Evolutionary conservation across 1,139 yeast genomes (phyloP).

Genomic region (Lodderomyces elongisporus): DNA sequence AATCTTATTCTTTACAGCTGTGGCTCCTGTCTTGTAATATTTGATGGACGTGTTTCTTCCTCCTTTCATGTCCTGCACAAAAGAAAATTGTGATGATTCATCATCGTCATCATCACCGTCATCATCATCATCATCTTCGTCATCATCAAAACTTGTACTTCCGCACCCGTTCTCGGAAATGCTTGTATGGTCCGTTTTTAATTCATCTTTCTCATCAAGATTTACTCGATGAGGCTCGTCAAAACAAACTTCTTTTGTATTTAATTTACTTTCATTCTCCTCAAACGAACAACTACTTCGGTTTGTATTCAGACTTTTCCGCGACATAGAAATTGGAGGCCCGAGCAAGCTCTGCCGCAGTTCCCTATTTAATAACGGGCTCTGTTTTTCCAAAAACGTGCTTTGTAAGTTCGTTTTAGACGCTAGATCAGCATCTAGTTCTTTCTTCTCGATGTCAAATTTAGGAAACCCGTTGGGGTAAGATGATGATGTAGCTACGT

Average conservation of each 20-base stretch:
- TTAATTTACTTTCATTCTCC: constrained; percentile 14
- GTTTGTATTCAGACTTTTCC: too few relatives aligned
- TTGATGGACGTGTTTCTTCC: constrained; percentile 62
- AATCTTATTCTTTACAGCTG: constrained; percentile 1
- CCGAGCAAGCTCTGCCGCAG: too few relatives aligned
- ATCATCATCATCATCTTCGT: constrained; percentile 13
- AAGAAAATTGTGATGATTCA: constrained; percentile 50
- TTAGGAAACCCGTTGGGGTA: too few relatives aligned
- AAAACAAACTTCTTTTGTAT: constrained; percentile 18
- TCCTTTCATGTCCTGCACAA: constrained; percentile 48
- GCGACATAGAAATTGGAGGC: constrained; percentile 12
- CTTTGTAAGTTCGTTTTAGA: too few relatives aligned
- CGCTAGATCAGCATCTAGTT: too few relatives aligned
- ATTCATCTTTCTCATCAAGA: constrained; percentile 1
- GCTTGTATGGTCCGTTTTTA: constrained; percentile 2
- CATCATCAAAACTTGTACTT: constrained; percentile 1
- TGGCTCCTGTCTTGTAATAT: constrained; percentile 43
- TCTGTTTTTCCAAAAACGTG: too few relatives aligned
- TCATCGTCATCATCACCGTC: constrained; percentile 24
- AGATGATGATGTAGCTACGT: too few relatives aligned
- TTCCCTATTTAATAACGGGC: too few relatives aligned
- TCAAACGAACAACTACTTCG: constrained; percentile 12
- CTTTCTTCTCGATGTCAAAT: too few relatives aligned
- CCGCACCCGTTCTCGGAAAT: too few relatives aligned
- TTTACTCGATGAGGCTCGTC: constrained; percentile 6